phyloP scores from a whole-genome alignment of 2,329 filamentous ascomycete genomes.

The Phyllachora maydis region DNA sequence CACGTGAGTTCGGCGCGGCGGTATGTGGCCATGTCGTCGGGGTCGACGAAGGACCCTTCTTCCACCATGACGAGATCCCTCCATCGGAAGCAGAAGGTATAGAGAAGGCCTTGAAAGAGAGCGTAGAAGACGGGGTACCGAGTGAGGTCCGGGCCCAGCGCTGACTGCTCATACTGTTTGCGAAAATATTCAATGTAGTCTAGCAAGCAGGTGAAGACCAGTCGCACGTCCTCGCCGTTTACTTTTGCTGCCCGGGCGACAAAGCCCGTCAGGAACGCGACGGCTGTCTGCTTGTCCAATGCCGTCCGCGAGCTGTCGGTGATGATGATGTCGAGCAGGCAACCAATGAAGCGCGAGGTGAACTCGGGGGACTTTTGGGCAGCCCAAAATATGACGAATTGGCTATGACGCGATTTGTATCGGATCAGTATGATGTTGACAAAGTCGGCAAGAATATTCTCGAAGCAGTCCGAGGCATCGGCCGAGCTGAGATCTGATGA shows the following conservation, averaged over 20 bases:
- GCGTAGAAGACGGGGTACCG: slow-evolving; percentile 75
- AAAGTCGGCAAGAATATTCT: slow-evolving; percentile 70
- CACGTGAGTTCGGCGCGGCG: slow-evolving; percentile 58
- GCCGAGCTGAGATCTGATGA: slow-evolving; percentile 42
- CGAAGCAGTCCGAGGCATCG: slow-evolving; percentile 51
- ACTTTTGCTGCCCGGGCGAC: slow-evolving; percentile 79
- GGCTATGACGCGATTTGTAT: slow-evolving; percentile 87
- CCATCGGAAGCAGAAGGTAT: slow-evolving; percentile 98
- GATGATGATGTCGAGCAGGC: too few species aligned
- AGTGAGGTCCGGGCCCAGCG: slow-evolving; percentile 67
- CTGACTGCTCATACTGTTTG: slow-evolving; percentile 48
- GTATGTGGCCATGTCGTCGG: slow-evolving; percentile 37
- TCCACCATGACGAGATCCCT: slow-evolving; percentile 57
- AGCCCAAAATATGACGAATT: slow-evolving; percentile 93
- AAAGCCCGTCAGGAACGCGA: slow-evolving; percentile 86
- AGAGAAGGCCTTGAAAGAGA: slow-evolving; percentile 71
- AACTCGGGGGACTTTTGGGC: slow-evolving; percentile 63
- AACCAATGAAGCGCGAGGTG: too few species aligned
- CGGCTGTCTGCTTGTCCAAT: slow-evolving; percentile 66
- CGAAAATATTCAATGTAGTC: slow-evolving; percentile 59
- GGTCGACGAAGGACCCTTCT: slow-evolving; percentile 31
- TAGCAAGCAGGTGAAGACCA: slow-evolving; percentile 44
- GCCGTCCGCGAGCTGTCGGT: too few species aligned
- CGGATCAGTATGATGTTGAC: slow-evolving; percentile 67
- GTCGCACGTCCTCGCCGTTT: slow-evolving; percentile 42